Percentiles rank a stretch among this genome's conserved stretches.
These are phyloP conservation scores for Backusella westeae DNA, from an alignment of 192 early-diverging fungal genomes.

Conservation along the genomic window DNA sequence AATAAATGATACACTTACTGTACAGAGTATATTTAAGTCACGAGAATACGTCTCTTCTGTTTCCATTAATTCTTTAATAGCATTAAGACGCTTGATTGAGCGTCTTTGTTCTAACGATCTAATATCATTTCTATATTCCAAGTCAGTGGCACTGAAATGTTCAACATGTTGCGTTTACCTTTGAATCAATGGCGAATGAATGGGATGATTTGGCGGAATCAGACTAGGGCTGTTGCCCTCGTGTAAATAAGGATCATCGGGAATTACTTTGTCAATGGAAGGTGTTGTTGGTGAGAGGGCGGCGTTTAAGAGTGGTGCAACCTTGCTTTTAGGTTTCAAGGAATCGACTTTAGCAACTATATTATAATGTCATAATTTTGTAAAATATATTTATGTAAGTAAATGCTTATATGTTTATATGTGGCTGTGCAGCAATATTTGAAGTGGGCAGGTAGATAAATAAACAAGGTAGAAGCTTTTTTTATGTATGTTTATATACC, in stretches of 20 bases:
- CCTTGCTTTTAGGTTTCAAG: neutral
- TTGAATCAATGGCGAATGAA: neutral
- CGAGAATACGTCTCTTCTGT: constrained; percentile 27
- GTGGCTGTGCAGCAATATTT: neutral
- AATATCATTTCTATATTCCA: constrained; percentile 5
- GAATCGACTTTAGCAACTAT: neutral
- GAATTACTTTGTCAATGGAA: constrained; percentile 4
- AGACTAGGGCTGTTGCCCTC: neutral
- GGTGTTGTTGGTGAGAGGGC: neutral
- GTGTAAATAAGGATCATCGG: neutral
- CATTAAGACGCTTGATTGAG: constrained; percentile 20
- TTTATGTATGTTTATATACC: neutral
- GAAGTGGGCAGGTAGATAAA: neutral
- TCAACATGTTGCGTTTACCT: neutral
- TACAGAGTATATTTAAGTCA: constrained; percentile 20
- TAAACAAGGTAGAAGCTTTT: neutral
- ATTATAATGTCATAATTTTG: neutral
- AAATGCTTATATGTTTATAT: neutral
- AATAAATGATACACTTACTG: constrained; percentile 7
- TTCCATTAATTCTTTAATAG: constrained; percentile 32
- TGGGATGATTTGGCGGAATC: neutral
- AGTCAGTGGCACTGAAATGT: neutral
- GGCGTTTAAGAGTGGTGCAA: neutral
- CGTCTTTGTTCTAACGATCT: constrained; percentile 16
- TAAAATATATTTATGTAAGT: neutral